These are phyloP conservation scores for Kluyveromyces lactis DNA, from an alignment of 805 yeast genomes.

Conservation along the genomic window DNA sequence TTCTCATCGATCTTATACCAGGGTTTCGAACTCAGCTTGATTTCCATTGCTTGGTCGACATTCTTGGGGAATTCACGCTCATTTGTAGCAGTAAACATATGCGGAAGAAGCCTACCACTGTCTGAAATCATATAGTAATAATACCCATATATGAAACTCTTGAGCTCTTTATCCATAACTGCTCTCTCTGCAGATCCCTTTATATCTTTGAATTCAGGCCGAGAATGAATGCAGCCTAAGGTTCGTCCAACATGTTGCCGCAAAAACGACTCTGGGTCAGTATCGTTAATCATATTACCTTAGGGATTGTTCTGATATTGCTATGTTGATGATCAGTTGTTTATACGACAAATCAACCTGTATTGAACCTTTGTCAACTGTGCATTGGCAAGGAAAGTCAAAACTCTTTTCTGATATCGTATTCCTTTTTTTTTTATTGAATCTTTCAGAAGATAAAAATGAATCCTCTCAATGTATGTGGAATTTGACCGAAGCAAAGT, in stretches of 20 bases:
- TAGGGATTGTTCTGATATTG: background rate
- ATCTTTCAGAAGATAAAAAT: too few relatives aligned
- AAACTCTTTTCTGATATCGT: too few relatives aligned
- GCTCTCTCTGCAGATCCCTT: constrained; percentile 24
- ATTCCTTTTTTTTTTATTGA: too few relatives aligned
- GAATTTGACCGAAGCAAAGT: too few relatives aligned
- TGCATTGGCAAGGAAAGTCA: too few relatives aligned
- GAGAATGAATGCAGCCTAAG: constrained; percentile 15
- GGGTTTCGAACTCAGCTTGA: constrained; percentile 11
- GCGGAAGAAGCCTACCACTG: constrained; percentile 31
- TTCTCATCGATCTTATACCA: constrained; percentile 14
- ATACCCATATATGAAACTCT: constrained; percentile 19
- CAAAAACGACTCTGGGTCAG: constrained; percentile 1
- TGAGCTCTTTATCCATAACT: constrained; percentile 20
- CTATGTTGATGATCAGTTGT: too few relatives aligned
- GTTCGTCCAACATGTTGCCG: constrained; percentile 11
- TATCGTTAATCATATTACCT: background rate
- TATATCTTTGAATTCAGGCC: constrained; percentile 13
- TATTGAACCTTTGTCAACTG: too few relatives aligned
- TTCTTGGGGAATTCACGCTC: constrained; percentile 13
- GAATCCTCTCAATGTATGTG: too few relatives aligned
- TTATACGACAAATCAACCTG: too few relatives aligned
- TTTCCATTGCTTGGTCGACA: constrained; percentile 14
- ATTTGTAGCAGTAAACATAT: constrained; percentile 24
- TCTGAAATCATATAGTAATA: constrained; percentile 30